A percentile compares a stretch with the other conserved stretches of the same genome.
Conservation (phyloP, 345 rosid species). For the Gossypium anomalum region DNA sequence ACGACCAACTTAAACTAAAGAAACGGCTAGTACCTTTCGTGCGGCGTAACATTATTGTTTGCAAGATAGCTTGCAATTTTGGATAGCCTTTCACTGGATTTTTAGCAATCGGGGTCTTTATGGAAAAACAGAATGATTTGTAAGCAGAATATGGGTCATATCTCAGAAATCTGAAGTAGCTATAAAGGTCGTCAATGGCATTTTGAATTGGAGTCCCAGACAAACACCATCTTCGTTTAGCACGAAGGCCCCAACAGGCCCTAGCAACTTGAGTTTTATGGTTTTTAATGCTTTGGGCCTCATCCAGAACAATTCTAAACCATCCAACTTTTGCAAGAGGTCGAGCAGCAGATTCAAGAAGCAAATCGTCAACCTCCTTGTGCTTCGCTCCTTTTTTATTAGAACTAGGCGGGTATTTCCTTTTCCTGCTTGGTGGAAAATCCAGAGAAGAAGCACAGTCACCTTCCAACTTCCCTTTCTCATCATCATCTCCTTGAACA, state of each 20-base stretch:
- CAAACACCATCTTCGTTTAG: constrained; percentile 98
- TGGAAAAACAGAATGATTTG: constrained; percentile 45
- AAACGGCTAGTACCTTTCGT: constrained; percentile 66
- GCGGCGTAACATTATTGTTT: constrained; percentile 93
- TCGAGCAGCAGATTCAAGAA: constrained; percentile 51
- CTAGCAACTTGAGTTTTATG: constrained; percentile 94
- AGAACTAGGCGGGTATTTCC: constrained; percentile 52
- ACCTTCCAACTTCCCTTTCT: constrained; percentile 41
- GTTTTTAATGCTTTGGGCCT: constrained; percentile 98
- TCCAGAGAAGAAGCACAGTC: constrained; percentile 33
- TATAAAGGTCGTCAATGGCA: constrained; percentile 93
- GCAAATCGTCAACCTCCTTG: constrained; percentile 34
- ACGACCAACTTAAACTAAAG: neutral
- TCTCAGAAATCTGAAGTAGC: constrained; percentile 95
- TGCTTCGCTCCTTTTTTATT: constrained; percentile 46
- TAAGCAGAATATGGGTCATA: constrained; percentile 76
- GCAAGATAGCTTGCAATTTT: constrained; percentile 80
- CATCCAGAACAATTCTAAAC: constrained; percentile 96
- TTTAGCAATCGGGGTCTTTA: constrained; percentile 66
- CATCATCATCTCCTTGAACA: constrained; percentile 57
- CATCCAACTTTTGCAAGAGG: constrained; percentile 92
- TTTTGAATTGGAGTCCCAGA: constrained; percentile 99
- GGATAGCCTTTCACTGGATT: constrained; percentile 63
- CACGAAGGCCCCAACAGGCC: constrained; percentile 99
- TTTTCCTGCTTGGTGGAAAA: constrained; percentile 45